Conservation (phyloP, 2,329 filamentous ascomycete genomes). For the Calonectria multiphialidica region DNA sequence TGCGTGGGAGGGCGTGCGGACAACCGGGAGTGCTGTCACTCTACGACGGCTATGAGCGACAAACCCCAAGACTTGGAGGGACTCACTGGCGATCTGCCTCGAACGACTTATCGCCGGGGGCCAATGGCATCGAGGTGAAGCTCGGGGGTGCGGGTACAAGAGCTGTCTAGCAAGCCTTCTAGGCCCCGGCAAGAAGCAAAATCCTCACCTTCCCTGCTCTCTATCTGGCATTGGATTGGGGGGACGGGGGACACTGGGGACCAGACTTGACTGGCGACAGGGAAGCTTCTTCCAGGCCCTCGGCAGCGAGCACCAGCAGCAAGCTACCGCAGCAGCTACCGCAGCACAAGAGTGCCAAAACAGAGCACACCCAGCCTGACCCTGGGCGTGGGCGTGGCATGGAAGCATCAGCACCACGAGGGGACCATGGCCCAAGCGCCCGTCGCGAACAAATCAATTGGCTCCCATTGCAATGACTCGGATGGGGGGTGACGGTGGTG, state of each 20-base stretch:
- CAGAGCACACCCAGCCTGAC: conserved; percentile 20
- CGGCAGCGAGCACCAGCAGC: conserved; percentile 15
- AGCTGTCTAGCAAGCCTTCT: conserved; percentile 42
- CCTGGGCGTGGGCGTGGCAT: conserved; percentile 9
- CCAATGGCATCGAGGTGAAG: conserved; percentile 40
- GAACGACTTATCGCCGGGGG: conserved; percentile 41
- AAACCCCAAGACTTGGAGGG: conserved; percentile 30
- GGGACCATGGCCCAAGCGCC: conserved; percentile 40
- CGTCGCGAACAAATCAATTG: conserved; percentile 44
- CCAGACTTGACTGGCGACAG: conserved; percentile 25
- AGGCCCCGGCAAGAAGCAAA: conserved; percentile 37
- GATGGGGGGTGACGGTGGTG: conserved; percentile 38
- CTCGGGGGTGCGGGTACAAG: conserved; percentile 40
- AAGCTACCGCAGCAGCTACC: conserved; percentile 5
- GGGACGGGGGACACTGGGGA: conserved; percentile 15
- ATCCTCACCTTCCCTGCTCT: conserved; percentile 30
- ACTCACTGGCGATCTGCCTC: conserved; percentile 42
- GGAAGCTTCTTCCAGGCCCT: conserved; percentile 38
- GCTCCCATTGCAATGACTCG: conserved; percentile 47
- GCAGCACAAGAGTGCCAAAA: conserved; percentile 29
- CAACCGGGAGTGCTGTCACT: conserved; percentile 33
- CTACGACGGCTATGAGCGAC: conserved; percentile 17
- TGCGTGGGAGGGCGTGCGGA: conserved; percentile 41
- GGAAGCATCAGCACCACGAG: conserved; percentile 40
- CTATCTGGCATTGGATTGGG: conserved; percentile 30